Conservation (phyloP, 2,329 filamentous ascomycete genomes). For the Trichoderma guizhouense region DNA sequence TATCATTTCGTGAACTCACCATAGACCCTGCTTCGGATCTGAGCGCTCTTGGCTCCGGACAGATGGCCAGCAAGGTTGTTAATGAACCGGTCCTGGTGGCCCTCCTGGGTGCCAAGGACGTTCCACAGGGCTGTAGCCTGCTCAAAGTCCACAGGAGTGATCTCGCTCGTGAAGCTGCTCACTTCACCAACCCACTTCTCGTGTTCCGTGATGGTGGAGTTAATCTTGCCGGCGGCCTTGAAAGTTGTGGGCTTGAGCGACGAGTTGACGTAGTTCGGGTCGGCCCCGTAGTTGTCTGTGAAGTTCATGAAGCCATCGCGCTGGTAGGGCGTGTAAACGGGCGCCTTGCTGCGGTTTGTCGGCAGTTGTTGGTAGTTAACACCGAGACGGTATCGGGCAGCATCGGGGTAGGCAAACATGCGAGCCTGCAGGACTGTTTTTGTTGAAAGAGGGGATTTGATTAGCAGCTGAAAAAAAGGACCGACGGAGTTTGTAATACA, state of each 20-base stretch:
- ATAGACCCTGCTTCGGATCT: conserved; percentile 9
- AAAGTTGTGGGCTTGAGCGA: conserved; percentile 26
- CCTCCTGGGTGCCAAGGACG: background rate
- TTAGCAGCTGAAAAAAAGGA: background rate
- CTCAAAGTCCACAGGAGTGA: conserved; percentile 8
- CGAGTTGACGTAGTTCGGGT: conserved; percentile 26
- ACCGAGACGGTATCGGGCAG: conserved; percentile 51
- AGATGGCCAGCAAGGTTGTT: background rate
- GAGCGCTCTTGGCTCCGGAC: background rate
- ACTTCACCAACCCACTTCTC: conserved; percentile 52
- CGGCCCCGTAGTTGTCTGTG: conserved; percentile 27
- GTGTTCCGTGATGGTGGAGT: conserved; percentile 23
- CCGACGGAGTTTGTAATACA: background rate
- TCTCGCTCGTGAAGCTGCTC: conserved; percentile 47
- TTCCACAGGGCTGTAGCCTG: conserved; percentile 10
- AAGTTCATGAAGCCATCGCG: conserved; percentile 27
- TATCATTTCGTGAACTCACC: background rate
- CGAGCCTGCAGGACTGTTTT: conserved; percentile 42
- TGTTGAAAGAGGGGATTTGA: background rate
- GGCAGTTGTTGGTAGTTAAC: conserved; percentile 50
- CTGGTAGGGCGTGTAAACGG: conserved; percentile 22
- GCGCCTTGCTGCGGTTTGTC: conserved; percentile 23
- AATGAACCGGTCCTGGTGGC: conserved; percentile 4
- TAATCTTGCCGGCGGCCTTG: background rate
- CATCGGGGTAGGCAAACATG: conserved; percentile 49